These are phyloP conservation scores for Cytospora schulzeri DNA, from an alignment of 2,329 filamentous ascomycete genomes.

Conservation along the genomic window DNA sequence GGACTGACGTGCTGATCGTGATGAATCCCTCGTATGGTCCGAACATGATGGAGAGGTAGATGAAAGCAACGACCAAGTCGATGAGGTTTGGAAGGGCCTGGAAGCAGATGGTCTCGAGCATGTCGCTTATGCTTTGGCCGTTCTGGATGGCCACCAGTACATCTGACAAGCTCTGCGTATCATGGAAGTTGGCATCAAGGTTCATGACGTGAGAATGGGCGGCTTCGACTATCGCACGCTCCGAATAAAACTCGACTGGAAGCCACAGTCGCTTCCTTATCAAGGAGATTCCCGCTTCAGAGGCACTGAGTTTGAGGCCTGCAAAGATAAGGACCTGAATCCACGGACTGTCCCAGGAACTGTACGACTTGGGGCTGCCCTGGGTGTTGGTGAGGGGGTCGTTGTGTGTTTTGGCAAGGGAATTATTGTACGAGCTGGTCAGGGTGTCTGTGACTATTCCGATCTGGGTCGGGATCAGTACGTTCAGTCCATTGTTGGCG, in stretches of 20 bases:
- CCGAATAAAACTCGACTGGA: conserved; percentile 60
- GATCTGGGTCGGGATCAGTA: conserved; percentile 79
- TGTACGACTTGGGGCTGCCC: neutral
- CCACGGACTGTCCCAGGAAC: conserved; percentile 43
- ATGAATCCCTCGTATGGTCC: conserved; percentile 65
- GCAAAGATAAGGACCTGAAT: conserved; percentile 55
- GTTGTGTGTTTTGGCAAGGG: neutral
- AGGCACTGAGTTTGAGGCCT: conserved; percentile 52
- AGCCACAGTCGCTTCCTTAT: conserved; percentile 59
- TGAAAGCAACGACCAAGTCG: conserved; percentile 60
- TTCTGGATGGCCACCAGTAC: conserved; percentile 59
- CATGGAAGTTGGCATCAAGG: conserved; percentile 63
- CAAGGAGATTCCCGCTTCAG: conserved; percentile 57
- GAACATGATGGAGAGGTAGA: conserved; percentile 61
- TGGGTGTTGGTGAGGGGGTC: neutral
- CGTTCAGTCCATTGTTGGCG: conserved; percentile 70
- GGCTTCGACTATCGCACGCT: conserved; percentile 54
- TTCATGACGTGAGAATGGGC: conserved; percentile 63
- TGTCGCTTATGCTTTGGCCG: conserved; percentile 55
- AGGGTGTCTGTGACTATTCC: conserved; percentile 77
- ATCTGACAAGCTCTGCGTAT: conserved; percentile 61
- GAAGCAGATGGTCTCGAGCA: conserved; percentile 61
- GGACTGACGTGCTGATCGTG: conserved; percentile 57
- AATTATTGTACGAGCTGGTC: conserved; percentile 41
- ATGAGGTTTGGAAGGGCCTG: conserved; percentile 61